Evolutionary conservation across 176 grass and related monocot species (phyloP).

Genomic region (Carex littledalei): DNA sequence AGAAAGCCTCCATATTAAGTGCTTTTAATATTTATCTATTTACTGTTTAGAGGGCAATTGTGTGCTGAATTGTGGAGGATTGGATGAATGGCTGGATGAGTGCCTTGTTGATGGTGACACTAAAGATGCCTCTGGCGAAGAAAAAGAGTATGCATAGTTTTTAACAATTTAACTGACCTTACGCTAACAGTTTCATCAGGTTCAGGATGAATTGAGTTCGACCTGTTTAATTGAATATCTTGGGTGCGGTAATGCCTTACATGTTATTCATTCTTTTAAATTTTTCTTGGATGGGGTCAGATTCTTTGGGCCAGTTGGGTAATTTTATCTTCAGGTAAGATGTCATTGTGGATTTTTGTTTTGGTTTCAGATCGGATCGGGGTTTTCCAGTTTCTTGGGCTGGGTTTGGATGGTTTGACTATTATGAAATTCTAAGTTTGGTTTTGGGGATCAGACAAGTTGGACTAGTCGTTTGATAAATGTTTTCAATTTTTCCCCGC

Average conservation of each 20-base stretch:
- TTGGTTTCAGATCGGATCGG: not conserved
- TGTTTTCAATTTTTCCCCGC: not conserved
- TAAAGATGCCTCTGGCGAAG: conserved; percentile 12
- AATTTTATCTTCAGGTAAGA: not conserved
- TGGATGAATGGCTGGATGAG: conserved; percentile 63
- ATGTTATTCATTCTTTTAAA: not conserved
- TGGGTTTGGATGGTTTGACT: not conserved
- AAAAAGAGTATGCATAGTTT: conserved; percentile 49
- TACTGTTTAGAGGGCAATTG: conserved; percentile 44
- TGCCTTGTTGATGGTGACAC: conserved; percentile 56
- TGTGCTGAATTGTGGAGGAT: conserved; percentile 49
- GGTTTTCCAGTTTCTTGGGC: not conserved
- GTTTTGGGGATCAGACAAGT: not conserved
- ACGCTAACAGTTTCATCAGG: not conserved
- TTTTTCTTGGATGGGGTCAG: not conserved
- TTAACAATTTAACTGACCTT: not conserved
- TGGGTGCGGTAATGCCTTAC: not conserved
- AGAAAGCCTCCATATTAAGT: not conserved
- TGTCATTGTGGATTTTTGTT: not conserved
- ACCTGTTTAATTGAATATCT: not conserved
- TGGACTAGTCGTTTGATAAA: not conserved
- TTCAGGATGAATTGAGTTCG: not conserved
- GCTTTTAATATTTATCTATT: conserved; percentile 25
- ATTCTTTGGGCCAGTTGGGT: not conserved
- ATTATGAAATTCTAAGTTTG: not conserved